Evolutionary conservation across 805 yeast species (phyloP).

Genomic region (Pichia pseudocactophila): DNA sequence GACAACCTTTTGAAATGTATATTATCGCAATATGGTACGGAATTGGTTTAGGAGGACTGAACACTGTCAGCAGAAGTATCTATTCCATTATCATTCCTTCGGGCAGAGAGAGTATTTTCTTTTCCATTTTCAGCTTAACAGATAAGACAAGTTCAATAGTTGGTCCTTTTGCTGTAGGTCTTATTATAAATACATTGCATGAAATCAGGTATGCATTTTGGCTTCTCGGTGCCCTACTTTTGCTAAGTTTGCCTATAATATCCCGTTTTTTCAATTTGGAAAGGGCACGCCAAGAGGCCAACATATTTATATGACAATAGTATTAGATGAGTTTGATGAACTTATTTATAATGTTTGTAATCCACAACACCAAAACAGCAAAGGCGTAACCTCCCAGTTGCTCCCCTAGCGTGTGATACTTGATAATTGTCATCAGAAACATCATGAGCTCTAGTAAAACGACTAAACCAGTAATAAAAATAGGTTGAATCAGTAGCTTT

Average conservation of each 20-base stretch:
- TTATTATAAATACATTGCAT: conserved; percentile 64
- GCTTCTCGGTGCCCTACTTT: conserved; percentile 44
- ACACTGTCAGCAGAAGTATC: conserved; percentile 60
- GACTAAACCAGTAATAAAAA: conserved; percentile 24
- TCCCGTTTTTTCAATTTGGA: conserved; percentile 37
- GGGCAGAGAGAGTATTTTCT: conserved; percentile 69
- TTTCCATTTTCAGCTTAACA: conserved; percentile 67
- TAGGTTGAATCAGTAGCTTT: conserved; percentile 13
- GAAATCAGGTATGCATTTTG: conserved; percentile 67
- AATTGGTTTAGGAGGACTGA: conserved; percentile 60
- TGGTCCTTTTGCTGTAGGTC: conserved; percentile 67
- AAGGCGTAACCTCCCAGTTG: conserved; percentile 56
- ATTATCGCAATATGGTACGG: conserved; percentile 69
- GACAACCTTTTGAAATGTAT: conserved; percentile 60
- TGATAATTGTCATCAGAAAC: conserved; percentile 73
- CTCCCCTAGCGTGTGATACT: conserved; percentile 76
- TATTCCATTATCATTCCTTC: conserved; percentile 62
- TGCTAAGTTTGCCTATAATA: conserved; percentile 52
- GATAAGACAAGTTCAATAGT: conserved; percentile 72
- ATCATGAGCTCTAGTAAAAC: conserved; percentile 71
- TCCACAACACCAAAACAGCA: conserved; percentile 39
- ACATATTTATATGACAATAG: neutral
- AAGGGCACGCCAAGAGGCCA: conserved; percentile 6
- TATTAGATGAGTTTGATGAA: too few relatives aligned
- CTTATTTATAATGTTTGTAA: neutral